These are phyloP conservation scores for Diversispora epigaea DNA, from an alignment of 192 early-diverging fungal genomes.

Conservation along the genomic window DNA sequence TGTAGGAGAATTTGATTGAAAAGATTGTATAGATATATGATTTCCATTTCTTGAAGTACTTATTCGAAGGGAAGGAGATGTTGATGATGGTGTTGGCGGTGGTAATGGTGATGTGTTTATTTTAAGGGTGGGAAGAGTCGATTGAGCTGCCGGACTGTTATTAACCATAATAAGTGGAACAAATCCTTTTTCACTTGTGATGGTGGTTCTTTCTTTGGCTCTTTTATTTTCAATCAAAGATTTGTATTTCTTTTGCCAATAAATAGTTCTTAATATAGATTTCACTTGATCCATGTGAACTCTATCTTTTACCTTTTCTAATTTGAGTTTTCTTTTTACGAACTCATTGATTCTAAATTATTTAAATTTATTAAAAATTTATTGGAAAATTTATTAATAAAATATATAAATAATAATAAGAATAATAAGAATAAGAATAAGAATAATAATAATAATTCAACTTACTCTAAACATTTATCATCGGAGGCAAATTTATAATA, in stretches of 20 bases:
- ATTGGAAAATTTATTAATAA: constrained; percentile 2
- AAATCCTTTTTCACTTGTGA: neutral
- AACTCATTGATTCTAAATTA: constrained; percentile 42
- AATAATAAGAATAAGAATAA: too few relatives aligned
- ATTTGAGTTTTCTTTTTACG: constrained; percentile 40
- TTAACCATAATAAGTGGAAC: constrained; percentile 30
- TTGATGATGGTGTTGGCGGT: neutral
- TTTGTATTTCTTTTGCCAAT: constrained; percentile 20
- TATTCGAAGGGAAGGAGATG: neutral
- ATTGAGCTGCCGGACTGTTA: neutral
- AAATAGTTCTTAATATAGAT: constrained; percentile 27
- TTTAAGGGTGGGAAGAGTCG: neutral
- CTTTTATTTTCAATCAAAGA: neutral
- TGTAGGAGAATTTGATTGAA: neutral
- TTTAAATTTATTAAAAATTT: neutral
- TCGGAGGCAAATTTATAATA: constrained; percentile 57
- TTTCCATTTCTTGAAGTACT: too few relatives aligned
- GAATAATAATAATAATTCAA: neutral
- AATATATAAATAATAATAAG: neutral
- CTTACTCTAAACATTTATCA: constrained; percentile 54
- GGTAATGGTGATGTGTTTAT: neutral
- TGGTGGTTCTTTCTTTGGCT: neutral
- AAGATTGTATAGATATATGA: neutral
- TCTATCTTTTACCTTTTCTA: constrained; percentile 35
- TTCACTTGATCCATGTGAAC: constrained; percentile 24